A percentile compares a stretch with the other conserved stretches of the same genome.
Conservation (phyloP, 176 grass and related monocot genomes). For the maize (Zea mays) region DNA sequence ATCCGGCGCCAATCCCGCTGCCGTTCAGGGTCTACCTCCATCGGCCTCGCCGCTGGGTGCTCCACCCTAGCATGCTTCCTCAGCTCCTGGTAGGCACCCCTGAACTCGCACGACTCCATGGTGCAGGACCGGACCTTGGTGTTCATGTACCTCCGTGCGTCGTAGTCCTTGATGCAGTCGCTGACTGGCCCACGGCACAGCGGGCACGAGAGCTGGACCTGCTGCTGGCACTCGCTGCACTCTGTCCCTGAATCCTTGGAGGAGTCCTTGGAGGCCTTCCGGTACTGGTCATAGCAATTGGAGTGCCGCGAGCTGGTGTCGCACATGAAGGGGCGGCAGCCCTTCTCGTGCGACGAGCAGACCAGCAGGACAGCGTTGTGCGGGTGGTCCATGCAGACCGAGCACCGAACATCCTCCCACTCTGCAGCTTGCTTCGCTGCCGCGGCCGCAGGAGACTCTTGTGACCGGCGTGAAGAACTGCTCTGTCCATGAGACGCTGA, state of each 20-base stretch:
- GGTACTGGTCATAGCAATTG: conserved; percentile 78
- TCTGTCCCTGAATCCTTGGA: conserved; percentile 47
- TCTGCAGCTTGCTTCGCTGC: conserved; percentile 46
- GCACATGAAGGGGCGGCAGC: conserved; percentile 84
- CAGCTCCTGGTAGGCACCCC: conserved; percentile 61
- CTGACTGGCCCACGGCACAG: conserved; percentile 71
- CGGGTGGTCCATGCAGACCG: conserved; percentile 93
- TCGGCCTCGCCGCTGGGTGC: conserved; percentile 61
- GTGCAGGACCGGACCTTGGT: conserved; percentile 61
- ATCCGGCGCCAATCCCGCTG: conserved; percentile 75
- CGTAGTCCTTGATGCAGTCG: conserved; percentile 57
- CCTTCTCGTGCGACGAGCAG: conserved; percentile 73
- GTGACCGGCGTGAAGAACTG: conserved; percentile 34
- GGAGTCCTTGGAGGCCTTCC: conserved; percentile 60
- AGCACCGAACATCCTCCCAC: conserved; percentile 77
- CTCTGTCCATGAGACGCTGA: background rate
- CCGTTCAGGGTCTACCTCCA: conserved; percentile 75
- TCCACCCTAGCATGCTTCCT: conserved; percentile 76
- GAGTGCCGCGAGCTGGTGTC: conserved; percentile 73
- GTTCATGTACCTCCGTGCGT: conserved; percentile 68
- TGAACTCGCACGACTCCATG: conserved; percentile 66
- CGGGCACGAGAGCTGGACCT: conserved; percentile 50
- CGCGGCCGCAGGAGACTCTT: conserved; percentile 5
- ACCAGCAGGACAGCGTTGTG: conserved; percentile 80
- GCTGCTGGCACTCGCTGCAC: conserved; percentile 40